phyloP scores from a whole-genome alignment of 768 basidiomycete genomes.

The Trametopsis cervina region DNA sequence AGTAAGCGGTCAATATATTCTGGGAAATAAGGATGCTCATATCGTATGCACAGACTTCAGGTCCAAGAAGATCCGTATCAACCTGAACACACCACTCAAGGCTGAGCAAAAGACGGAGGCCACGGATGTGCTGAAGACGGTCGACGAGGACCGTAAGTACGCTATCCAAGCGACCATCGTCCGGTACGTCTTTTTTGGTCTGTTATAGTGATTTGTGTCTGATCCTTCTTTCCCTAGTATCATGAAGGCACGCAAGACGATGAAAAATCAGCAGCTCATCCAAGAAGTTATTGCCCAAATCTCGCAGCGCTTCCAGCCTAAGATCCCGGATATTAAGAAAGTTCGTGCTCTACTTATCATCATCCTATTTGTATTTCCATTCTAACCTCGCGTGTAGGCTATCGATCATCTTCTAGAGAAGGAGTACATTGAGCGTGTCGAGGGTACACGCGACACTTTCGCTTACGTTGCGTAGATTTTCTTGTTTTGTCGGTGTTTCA shows the following conservation, averaged over 20 bases:
- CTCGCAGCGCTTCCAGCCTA: conserved; percentile 82
- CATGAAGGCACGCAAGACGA: conserved; percentile 93
- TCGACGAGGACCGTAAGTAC: conserved; percentile 96
- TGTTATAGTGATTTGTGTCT: conserved; percentile 5
- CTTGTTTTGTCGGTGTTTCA: conserved; percentile 3
- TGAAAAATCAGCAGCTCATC: conserved; percentile 89
- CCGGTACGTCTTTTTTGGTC: conserved; percentile 34
- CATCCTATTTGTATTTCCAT: neutral
- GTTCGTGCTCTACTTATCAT: conserved; percentile 30
- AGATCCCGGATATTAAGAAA: conserved; percentile 97
- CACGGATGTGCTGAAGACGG: conserved; percentile 84
- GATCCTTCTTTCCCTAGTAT: conserved; percentile 43
- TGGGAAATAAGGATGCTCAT: neutral
- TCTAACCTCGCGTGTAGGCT: conserved; percentile 38
- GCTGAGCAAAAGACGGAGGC: conserved; percentile 91
- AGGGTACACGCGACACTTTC: conserved; percentile 86
- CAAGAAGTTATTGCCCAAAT: conserved; percentile 89
- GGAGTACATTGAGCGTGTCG: conserved; percentile 95
- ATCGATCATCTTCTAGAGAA: conserved; percentile 92
- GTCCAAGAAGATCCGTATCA: conserved; percentile 90
- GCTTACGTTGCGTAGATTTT: conserved; percentile 58
- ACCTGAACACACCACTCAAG: conserved; percentile 88
- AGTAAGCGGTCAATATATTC: conserved; percentile 29
- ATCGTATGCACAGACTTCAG: conserved; percentile 57
- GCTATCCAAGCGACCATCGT: conserved; percentile 94